These are phyloP conservation scores for Grosmannia serpens DNA, from an alignment of 2,329 filamentous ascomycete species.

Conservation along the genomic window DNA sequence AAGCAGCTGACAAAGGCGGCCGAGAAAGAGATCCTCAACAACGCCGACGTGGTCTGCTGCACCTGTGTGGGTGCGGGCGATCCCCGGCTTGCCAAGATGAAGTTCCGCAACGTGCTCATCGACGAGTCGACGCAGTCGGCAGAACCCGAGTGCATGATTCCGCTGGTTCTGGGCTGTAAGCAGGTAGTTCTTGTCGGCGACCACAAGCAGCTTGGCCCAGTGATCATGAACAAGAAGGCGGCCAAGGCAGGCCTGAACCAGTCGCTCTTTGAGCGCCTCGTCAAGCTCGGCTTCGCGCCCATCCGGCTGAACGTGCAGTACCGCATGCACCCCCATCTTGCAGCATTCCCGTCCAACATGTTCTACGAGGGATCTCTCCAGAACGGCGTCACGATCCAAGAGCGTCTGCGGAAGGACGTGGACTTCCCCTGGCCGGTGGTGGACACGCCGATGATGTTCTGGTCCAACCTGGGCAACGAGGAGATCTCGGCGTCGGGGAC, in stretches of 20 bases:
- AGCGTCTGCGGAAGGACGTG: slow-evolving; percentile 81
- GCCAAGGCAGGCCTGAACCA: slow-evolving; percentile 96
- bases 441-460: slow-evolving; percentile 99
- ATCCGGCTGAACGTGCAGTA: slow-evolving; percentile 96
- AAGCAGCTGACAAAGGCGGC: slow-evolving; percentile 89
- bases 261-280: slow-evolving; percentile 93
- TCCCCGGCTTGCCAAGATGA: slow-evolving; percentile 89
- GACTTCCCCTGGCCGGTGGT: slow-evolving; percentile 96
- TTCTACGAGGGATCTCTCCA: slow-evolving; percentile 97
- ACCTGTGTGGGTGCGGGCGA: slow-evolving; percentile 97
- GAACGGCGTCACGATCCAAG: slow-evolving; percentile 85
- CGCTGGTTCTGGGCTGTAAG: slow-evolving; percentile 91
- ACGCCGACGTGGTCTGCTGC: slow-evolving; percentile 96
- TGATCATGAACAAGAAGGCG: slow-evolving; percentile 99
- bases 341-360: slow-evolving; percentile 98
- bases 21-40: slow-evolving; percentile 87
- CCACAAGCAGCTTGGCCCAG: slow-evolving; percentile 92
- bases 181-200: slow-evolving; percentile 98
- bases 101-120: slow-evolving; percentile 95
- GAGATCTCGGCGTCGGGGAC: slow-evolving; percentile 97
- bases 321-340: slow-evolving; percentile 96
- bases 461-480: slow-evolving; percentile 95
- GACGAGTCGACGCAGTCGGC: slow-evolving; percentile 98
- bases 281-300: slow-evolving; percentile 79
- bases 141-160: slow-evolving; percentile 98